Percentiles rank a stretch among this genome's conserved stretches.
These are phyloP conservation scores for Metschnikowia santaceciliae DNA, from an alignment of 805 yeast species.

Conservation along the genomic window DNA sequence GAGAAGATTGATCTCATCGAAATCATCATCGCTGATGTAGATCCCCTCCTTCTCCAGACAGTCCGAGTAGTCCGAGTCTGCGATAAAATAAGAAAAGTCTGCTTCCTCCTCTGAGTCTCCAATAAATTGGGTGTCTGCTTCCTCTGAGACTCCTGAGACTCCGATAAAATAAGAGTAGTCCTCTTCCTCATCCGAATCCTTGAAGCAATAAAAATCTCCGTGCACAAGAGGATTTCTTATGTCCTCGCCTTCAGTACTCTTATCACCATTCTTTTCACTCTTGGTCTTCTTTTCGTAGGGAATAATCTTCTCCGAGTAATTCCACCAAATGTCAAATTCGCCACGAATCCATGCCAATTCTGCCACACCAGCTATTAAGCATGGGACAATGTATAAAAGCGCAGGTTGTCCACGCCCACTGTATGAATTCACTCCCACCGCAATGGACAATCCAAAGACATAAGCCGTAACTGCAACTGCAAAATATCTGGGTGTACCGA, in stretches of 20 bases:
- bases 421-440: conserved; percentile 38
- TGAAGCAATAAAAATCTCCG: neutral
- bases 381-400: conserved; percentile 57
- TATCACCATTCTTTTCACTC: neutral
- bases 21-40: neutral
- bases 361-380: conserved; percentile 28
- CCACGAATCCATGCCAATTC: conserved; percentile 33
- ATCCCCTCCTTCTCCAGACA: conserved; percentile 15
- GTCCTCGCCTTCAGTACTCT: neutral
- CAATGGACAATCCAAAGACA: conserved; percentile 39
- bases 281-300: conserved; percentile 8
- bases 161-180: conserved; percentile 9
- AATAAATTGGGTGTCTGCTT: conserved; percentile 7
- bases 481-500: conserved; percentile 45
- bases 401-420: conserved; percentile 62
- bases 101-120: conserved; percentile 7
- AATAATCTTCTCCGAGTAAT: conserved; percentile 28
- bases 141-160: neutral
- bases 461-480: conserved; percentile 44
- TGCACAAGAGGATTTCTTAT: neutral
- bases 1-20: neutral
- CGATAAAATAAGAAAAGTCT: conserved; percentile 9
- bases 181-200: conserved; percentile 8
- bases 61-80: neutral
- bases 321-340: conserved; percentile 41